These are phyloP conservation scores for Strobilomyces confusus DNA, from an alignment of 768 basidiomycete species.

Conservation along the genomic window DNA sequence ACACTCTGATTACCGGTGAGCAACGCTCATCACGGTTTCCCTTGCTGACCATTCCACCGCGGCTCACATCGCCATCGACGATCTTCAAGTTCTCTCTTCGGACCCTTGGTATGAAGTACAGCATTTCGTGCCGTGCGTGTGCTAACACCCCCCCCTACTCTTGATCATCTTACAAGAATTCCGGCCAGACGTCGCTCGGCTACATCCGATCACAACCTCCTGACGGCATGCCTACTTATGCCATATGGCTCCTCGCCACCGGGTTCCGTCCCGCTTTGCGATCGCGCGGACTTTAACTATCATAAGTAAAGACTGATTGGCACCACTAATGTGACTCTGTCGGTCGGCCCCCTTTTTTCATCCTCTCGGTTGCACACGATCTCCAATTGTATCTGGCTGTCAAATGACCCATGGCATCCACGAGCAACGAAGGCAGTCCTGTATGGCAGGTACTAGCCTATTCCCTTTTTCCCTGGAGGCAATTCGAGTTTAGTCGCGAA, in stretches of 20 bases:
- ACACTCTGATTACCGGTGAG: neutral
- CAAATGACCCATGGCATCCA: slow-evolving; percentile 11
- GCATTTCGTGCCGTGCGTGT: slow-evolving; percentile 18
- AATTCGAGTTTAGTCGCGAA: slow-evolving; percentile 16
- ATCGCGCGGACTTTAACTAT: slow-evolving; percentile 25
- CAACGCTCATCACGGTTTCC: neutral
- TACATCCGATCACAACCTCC: slow-evolving; percentile 24
- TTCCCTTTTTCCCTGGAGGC: slow-evolving; percentile 16
- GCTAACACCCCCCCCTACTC: slow-evolving; percentile 6
- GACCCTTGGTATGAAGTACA: slow-evolving; percentile 22
- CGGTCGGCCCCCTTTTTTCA: slow-evolving; percentile 19
- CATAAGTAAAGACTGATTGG: slow-evolving; percentile 19
- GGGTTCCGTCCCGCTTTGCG: slow-evolving; percentile 27
- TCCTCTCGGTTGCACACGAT: slow-evolving; percentile 8
- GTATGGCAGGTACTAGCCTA: slow-evolving; percentile 23
- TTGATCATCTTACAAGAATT: slow-evolving; percentile 13
- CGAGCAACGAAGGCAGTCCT: slow-evolving; percentile 15
- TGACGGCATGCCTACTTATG: slow-evolving; percentile 24
- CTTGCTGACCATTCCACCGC: slow-evolving; percentile 3
- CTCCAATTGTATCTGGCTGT: neutral
- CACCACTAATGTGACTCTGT: slow-evolving; percentile 16
- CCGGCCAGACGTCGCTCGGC: slow-evolving; percentile 12
- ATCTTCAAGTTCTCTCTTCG: slow-evolving; percentile 12
- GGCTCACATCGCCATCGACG: slow-evolving; percentile 10
- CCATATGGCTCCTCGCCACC: slow-evolving; percentile 28